Percentiles rank a stretch among this genome's conserved stretches.
Conservation (phyloP, 495 filamentous ascomycete species). For the Achaetomiella virescens region DNA sequence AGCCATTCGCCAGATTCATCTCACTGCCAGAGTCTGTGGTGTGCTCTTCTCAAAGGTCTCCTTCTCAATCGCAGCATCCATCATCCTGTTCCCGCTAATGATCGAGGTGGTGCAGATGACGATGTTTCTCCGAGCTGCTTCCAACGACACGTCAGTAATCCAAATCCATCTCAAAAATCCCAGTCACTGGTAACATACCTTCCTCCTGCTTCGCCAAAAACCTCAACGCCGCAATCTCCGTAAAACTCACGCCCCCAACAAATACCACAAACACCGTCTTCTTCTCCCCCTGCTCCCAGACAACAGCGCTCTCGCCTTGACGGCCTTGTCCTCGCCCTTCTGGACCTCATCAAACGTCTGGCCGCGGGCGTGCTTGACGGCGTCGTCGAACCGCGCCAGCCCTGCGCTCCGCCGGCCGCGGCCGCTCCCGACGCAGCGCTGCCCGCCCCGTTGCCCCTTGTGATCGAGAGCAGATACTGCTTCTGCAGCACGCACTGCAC, state of each 20-base stretch:
- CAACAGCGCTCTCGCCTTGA: slow-evolving; percentile 78
- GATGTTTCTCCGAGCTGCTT: slow-evolving; percentile 61
- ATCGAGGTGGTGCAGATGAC: slow-evolving; percentile 89
- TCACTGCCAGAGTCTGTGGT: not conserved
- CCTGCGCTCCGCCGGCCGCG: slow-evolving; percentile 57
- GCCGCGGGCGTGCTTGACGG: slow-evolving; percentile 76
- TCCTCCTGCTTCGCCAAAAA: slow-evolving; percentile 86
- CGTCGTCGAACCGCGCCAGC: slow-evolving; percentile 87
- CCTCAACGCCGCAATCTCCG: slow-evolving; percentile 89
- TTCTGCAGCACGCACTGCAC: slow-evolving; percentile 97
- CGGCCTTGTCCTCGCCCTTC: slow-evolving; percentile 87
- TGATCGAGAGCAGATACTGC: slow-evolving; percentile 65
- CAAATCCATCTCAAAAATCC: not conserved
- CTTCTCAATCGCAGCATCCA: slow-evolving; percentile 80
- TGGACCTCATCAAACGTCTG: slow-evolving; percentile 88
- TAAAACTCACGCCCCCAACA: slow-evolving; percentile 88
- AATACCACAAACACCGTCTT: slow-evolving; percentile 92
- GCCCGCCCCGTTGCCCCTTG: slow-evolving; percentile 48
- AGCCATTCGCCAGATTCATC: not conserved
- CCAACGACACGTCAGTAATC: slow-evolving; percentile 1
- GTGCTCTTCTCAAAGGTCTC: slow-evolving; percentile 51
- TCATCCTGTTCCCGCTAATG: slow-evolving; percentile 82
- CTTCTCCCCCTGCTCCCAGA: slow-evolving; percentile 61
- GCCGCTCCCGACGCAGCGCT: slow-evolving; percentile 42
- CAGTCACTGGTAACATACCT: slow-evolving; percentile 38